Conservation (phyloP, 2,329 filamentous ascomycete genomes). For the Pseudogymnoascus sp. region DNA sequence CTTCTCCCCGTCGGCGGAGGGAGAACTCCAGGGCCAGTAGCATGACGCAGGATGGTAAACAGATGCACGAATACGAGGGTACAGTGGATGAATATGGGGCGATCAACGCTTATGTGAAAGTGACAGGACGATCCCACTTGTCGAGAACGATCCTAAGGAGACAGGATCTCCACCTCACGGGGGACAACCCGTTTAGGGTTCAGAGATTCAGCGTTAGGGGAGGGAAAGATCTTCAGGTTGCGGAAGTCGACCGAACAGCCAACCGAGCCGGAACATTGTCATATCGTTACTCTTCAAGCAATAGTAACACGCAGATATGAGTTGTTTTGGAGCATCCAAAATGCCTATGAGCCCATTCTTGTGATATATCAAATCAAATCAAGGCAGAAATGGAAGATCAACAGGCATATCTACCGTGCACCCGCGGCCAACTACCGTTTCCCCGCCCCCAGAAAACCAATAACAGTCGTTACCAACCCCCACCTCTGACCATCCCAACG, state of each 20-base stretch:
- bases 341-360: not conserved
- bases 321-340: not conserved
- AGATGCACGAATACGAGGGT: not conserved
- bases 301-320: not conserved
- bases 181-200: not conserved
- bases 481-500: not conserved
- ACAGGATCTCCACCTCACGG: not conserved
- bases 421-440: not conserved
- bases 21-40: not conserved
- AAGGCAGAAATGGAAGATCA: not conserved
- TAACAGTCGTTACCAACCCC: not conserved
- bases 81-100: not conserved
- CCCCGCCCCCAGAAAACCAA: not conserved
- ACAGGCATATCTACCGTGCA: not conserved
- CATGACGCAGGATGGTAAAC: not conserved
- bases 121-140: slow-evolving; percentile 2
- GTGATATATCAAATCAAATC: not conserved
- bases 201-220: not conserved
- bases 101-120: slow-evolving; percentile 2
- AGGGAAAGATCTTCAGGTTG: not conserved
- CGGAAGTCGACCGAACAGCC: not conserved
- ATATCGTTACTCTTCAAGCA: not conserved
- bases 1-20: not conserved
- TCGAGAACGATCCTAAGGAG: not conserved
- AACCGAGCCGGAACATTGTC: not conserved